Evolutionary conservation across 331 rosid genomes (phyloP).

Genomic region (Stylosanthes scabra): DNA sequence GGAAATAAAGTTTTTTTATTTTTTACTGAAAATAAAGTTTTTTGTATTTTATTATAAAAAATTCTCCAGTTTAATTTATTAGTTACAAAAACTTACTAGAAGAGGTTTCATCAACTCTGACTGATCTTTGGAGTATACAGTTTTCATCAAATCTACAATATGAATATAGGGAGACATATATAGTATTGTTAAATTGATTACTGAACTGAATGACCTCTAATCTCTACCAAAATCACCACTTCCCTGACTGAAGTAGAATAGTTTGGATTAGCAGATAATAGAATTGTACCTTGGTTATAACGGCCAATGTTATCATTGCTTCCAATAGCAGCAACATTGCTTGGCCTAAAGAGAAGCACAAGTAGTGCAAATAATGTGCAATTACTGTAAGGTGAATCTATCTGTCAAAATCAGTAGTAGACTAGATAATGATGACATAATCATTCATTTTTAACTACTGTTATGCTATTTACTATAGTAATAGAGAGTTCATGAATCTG

Average conservation of each 20-base stretch:
- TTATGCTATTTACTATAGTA: too few relatives aligned
- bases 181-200: neutral
- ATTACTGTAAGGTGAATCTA: slow-evolving; percentile 31
- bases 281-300: slow-evolving; percentile 32
- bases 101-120: slow-evolving; percentile 35
- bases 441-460: neutral
- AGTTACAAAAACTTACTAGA: slow-evolving; percentile 25
- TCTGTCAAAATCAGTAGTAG: slow-evolving; percentile 16
- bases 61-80: too few relatives aligned
- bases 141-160: slow-evolving; percentile 22
- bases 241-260: neutral
- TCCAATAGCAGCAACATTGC: slow-evolving; percentile 10
- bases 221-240: too few relatives aligned
- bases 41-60: too few relatives aligned
- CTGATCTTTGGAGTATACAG: slow-evolving; percentile 27
- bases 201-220: too few relatives aligned
- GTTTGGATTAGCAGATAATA: neutral
- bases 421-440: slow-evolving; percentile 8
- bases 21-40: too few relatives aligned
- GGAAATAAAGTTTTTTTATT: too few relatives aligned
- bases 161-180: neutral
- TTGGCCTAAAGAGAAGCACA: slow-evolving; percentile 33
- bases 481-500: neutral
- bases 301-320: neutral
- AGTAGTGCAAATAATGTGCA: slow-evolving; percentile 28